Conservation (phyloP, 2,329 filamentous ascomycete species). For the Hypoxylon sp. region DNA sequence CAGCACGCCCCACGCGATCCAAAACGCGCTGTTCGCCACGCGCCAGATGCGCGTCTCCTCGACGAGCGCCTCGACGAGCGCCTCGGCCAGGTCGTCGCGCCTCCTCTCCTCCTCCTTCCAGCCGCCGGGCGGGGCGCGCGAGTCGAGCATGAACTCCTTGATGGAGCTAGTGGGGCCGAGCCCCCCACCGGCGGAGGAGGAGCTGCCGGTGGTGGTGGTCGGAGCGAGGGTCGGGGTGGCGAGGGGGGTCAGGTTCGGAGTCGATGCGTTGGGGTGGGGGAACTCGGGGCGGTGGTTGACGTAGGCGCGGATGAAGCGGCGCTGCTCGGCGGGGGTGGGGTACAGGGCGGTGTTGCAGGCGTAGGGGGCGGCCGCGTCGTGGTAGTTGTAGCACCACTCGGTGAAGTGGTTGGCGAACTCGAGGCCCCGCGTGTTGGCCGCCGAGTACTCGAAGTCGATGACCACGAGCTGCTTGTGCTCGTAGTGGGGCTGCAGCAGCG, state of each 20-base stretch:
- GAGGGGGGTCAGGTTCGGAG: constrained; percentile 64
- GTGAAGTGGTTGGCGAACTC: constrained; percentile 99
- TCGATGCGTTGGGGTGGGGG: constrained; percentile 66
- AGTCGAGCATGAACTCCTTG: constrained; percentile 86
- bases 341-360: constrained; percentile 79
- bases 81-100: constrained; percentile 75
- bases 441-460: constrained; percentile 98
- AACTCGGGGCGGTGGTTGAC: constrained; percentile 83
- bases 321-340: constrained; percentile 84
- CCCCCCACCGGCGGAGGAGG: constrained; percentile 56
- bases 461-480: constrained; percentile 96
- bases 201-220: constrained; percentile 32
- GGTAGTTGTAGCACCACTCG: constrained; percentile 99
- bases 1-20: constrained; percentile 97
- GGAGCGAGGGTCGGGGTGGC: constrained; percentile 57
- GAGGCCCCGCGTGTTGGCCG: constrained; percentile 85
- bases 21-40: constrained; percentile 87
- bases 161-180: constrained; percentile 63
- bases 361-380: constrained; percentile 76
- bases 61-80: constrained; percentile 78
- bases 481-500: constrained; percentile 88
- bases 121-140: constrained; percentile 69
- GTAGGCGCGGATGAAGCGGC: constrained; percentile 88
- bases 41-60: constrained; percentile 89
- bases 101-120: constrained; percentile 74